Conservation (phyloP, 2,329 filamentous ascomycete genomes). For the Colletotrichum sojae region DNA sequence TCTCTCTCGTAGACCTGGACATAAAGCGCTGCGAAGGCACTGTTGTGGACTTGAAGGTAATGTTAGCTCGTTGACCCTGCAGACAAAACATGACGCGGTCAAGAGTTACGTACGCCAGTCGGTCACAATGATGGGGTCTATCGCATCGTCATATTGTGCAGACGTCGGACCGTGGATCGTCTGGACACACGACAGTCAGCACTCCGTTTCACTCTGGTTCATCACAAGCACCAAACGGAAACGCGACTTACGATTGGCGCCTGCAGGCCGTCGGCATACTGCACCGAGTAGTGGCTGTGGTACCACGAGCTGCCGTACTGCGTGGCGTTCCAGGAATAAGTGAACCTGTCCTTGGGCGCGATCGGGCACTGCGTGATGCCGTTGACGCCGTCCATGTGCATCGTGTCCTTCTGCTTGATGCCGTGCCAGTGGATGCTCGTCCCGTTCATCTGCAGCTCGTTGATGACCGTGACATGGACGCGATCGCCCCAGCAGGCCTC, state of each 20-base stretch:
- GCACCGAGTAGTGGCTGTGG: slow-evolving; percentile 56
- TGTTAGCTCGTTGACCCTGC: not conserved
- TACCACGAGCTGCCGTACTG: slow-evolving; percentile 58
- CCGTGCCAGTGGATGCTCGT: slow-evolving; percentile 68
- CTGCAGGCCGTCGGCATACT: slow-evolving; percentile 65
- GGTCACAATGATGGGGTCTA: slow-evolving; percentile 38
- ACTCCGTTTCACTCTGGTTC: no score
- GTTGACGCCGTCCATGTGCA: slow-evolving; percentile 47
- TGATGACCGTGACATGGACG: slow-evolving; percentile 71
- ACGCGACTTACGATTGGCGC: slow-evolving; percentile 62
- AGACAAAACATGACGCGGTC: not conserved
- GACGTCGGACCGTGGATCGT: slow-evolving; percentile 41
- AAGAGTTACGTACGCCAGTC: slow-evolving; percentile 38
- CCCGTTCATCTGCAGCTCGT: slow-evolving; percentile 65
- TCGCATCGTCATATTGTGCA: slow-evolving; percentile 37
- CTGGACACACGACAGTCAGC: slow-evolving; percentile 1
- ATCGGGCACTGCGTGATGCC: slow-evolving; percentile 66
- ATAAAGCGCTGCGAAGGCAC: slow-evolving; percentile 15
- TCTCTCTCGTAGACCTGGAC: not conserved
- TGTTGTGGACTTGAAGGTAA: slow-evolving; percentile 1
- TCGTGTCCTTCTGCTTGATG: slow-evolving; percentile 57
- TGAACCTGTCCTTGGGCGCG: slow-evolving; percentile 57
- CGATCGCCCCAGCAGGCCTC: slow-evolving; percentile 49
- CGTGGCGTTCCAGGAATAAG: slow-evolving; percentile 49
- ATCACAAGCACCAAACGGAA: not conserved